Conservation (phyloP, 169 alveolate species). For the Babesia divergens region DNA sequence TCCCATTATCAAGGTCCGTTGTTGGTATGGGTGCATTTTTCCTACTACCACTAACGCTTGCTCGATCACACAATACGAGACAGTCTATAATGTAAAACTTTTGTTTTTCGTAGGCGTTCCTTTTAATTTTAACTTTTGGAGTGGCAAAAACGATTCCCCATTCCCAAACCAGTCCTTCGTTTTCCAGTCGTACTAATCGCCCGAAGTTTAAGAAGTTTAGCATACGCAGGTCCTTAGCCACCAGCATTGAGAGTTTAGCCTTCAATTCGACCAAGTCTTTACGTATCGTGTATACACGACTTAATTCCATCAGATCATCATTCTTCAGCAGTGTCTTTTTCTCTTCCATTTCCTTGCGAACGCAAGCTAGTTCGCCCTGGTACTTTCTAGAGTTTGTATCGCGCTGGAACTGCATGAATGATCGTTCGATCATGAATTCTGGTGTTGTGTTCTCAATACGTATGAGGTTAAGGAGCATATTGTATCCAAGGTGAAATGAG, state of each 20-base stretch:
- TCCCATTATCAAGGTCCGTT: slow-evolving; percentile 7
- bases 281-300: background rate
- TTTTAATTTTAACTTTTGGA: slow-evolving; percentile 30
- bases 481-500: slow-evolving; percentile 91
- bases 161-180: slow-evolving; percentile 51
- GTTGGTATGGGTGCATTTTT: slow-evolving; percentile 38
- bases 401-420: slow-evolving; percentile 94
- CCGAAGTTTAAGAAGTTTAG: slow-evolving; percentile 47
- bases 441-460: slow-evolving; percentile 94
- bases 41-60: slow-evolving; percentile 1
- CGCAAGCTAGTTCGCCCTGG: background rate
- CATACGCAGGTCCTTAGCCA: slow-evolving; percentile 43
- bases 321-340: slow-evolving; percentile 64
- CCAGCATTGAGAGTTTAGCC: slow-evolving; percentile 69
- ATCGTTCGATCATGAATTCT: slow-evolving; percentile 92
- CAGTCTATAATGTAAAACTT: slow-evolving; percentile 47
- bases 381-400: slow-evolving; percentile 72
- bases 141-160: slow-evolving; percentile 63
- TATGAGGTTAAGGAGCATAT: slow-evolving; percentile 95
- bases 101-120: slow-evolving; percentile 5
- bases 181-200: slow-evolving; percentile 34
- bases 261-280: slow-evolving; percentile 53
- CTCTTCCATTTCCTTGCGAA: slow-evolving; percentile 39
- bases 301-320: slow-evolving; percentile 13
- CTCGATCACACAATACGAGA: slow-evolving; percentile 38